Evolutionary conservation across 495 filamentous ascomycete species (phyloP), one percentile per base, ranked within the genome.

Genomic region (Entonaema liquescens): DNA sequence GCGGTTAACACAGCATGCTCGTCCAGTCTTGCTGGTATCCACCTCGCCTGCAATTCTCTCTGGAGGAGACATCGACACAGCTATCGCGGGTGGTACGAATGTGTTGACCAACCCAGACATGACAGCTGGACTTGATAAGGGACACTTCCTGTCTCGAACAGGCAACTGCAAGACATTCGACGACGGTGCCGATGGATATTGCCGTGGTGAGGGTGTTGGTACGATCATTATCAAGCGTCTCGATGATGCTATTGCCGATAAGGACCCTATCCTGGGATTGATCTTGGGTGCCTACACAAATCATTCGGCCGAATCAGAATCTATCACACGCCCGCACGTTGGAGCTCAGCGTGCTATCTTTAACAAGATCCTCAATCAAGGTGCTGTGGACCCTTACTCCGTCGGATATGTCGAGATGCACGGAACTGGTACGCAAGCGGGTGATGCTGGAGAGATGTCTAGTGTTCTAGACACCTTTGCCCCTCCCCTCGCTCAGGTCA

Each of bases 61-160:
- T 91, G 89, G 85, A 81, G 87, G 88, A 28, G 90, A 93, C 65
- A 90, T 87, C 76, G 89, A 94, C 77, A 88, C 82, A 88, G 29
- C 67, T 0, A 68, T 80, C 17, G 73, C 87, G 25, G 92, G 91
- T 52, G 92, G 91, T 60, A 83, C 88, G 13, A 93, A 91, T 21
- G 59, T 72, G 7, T 62, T 92, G 67, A 92, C 87, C 1, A 89
- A 89, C 70, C 88, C 92, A 0, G 90, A 94, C 78, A 88, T 88
- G 77, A 90, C 89, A 75, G 83, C 90, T 58, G 91, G 91, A 58
- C 73, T 79, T 2, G 66, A 67, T 57, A 42, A 63, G 3, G 77
- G 71, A 5, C 66, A 93, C 58, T 80, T 80, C 52, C 66, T 79
- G 6, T 76, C 74, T 1, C 59, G 59, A 25, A 77, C 74, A 0